Evolutionary conservation across 1,284 basidiomycete genomes (phyloP), one percentile per base, ranked within the genome.

Genomic region (Ceratobasidium sp.): DNA sequence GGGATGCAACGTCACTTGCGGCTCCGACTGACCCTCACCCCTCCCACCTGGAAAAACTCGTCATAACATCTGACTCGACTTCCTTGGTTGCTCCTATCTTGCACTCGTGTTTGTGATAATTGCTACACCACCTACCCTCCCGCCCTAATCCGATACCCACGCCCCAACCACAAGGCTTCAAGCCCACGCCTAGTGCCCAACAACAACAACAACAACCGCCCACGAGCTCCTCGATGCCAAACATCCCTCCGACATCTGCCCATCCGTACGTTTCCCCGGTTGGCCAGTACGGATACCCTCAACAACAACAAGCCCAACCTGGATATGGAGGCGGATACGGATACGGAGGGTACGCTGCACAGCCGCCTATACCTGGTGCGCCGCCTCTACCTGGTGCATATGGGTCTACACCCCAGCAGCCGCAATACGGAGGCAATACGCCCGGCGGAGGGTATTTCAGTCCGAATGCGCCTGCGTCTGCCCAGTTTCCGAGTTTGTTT

Each of bases 251-350:
- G n/a, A 59, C 54, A 12, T 65, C 73, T 23, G 73, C 73, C n/a
- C 59, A 75, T 56, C 73, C 73, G n/a, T 73, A 73, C 70, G n/a
- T 62, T 15, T 61, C 70, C 57, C 70, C 54, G 13, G 44, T 59
- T 15, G 33, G 33, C 7, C 46, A 50, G n/a, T 68, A 68, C 20
- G 66, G 66, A 23, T 68, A 67, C 23, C 44, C 65, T 6, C 65
- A 46, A 33, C 59, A 57, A 33, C 54, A 57, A 3, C n/a, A 23
- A 12, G 46, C 65, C 52, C 65, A 67, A 28, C 44, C 65, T 28
- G 26, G 33, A 28, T 50, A 48, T 33, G 42, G 44, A 26, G 26
- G 52, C 42, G 46, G 15, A 3, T 42, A n/a, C n/a, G n/a, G n/a
- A n/a, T n/a, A 64, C 17, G 33, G 33, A 40, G 62, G 13, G 17